phyloP scores from a whole-genome alignment of 225 moss, liverwort and hornwort genomes.

The Takakia lepidozioides region DNA sequence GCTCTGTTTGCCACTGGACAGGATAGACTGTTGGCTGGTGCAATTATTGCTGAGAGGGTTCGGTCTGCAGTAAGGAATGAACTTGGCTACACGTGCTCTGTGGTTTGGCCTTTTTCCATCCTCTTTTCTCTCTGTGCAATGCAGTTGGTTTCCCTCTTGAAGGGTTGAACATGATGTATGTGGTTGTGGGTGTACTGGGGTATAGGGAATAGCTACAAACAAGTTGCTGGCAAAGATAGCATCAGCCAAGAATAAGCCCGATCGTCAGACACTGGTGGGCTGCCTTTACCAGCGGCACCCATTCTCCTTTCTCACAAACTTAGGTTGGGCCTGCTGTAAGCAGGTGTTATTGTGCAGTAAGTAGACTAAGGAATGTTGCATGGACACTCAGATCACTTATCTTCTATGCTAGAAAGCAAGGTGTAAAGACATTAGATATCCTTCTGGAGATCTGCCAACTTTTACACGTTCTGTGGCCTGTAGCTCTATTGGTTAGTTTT shows the following conservation, averaged over 20 bases:
- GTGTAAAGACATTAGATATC: too few relatives aligned
- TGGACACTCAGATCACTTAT: too few relatives aligned
- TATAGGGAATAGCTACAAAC: constrained; percentile 92
- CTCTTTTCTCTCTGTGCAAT: background rate
- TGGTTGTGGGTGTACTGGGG: constrained; percentile 1
- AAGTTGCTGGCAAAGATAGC: constrained; percentile 93
- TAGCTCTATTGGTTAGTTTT: too few relatives aligned
- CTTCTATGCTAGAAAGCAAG: too few relatives aligned
- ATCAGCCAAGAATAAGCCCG: constrained; percentile 94
- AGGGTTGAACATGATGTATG: too few relatives aligned
- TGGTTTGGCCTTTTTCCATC: constrained; percentile 26
- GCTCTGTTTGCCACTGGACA: constrained; percentile 18
- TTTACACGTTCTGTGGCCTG: too few relatives aligned
- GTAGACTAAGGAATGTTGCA: too few relatives aligned
- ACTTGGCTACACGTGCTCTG: constrained; percentile 90
- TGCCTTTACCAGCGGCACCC: background rate
- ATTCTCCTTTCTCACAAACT: background rate
- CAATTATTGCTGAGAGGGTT: constrained; percentile 77
- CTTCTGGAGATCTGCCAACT: too few relatives aligned
- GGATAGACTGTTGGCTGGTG: constrained; percentile 87
- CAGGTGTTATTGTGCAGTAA: too few relatives aligned
- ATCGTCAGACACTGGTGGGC: constrained; percentile 83
- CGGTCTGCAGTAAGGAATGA: constrained; percentile 75
- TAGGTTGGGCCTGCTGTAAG: background rate
- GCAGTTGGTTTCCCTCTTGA: too few relatives aligned